Conservation (phyloP, 2,329 filamentous ascomycete species). For the Diaporthe amygdali region DNA sequence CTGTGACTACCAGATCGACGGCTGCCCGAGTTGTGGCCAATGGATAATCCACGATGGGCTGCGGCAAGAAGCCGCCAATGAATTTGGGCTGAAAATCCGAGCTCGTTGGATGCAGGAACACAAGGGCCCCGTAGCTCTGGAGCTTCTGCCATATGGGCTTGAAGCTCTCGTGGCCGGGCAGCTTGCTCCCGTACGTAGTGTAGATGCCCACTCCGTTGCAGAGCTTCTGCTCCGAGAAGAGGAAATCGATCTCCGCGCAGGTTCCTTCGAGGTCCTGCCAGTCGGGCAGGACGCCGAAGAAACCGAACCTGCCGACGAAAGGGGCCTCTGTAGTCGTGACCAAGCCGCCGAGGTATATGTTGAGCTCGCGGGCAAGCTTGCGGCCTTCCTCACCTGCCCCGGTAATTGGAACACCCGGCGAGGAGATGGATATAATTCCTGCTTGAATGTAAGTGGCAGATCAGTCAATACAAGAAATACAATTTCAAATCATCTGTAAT, state of each 20-base stretch:
- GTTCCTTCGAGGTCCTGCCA: slow-evolving; percentile 33
- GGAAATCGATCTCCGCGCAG: slow-evolving; percentile 30
- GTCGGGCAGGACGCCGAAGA: slow-evolving; percentile 33
- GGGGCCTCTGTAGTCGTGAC: slow-evolving; percentile 8
- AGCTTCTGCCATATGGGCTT: slow-evolving; percentile 33
- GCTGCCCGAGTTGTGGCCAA: slow-evolving; percentile 49
- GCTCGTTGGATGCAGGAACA: slow-evolving; percentile 33
- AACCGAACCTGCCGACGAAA: slow-evolving; percentile 27
- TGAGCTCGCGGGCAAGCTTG: slow-evolving; percentile 21
- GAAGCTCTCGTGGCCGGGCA: slow-evolving; percentile 31
- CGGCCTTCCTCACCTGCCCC: slow-evolving; percentile 22
- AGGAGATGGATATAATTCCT: slow-evolving; percentile 35
- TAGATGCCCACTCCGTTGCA: slow-evolving; percentile 31
- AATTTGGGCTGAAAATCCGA: slow-evolving; percentile 21
- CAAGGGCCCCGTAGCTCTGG: slow-evolving; percentile 30
- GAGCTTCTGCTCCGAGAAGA: slow-evolving; percentile 31
- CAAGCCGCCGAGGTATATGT: slow-evolving; percentile 18
- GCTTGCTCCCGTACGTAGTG: slow-evolving; percentile 31
- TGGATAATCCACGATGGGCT: slow-evolving; percentile 40
- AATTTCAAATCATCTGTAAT: background rate
- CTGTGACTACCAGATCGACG: slow-evolving; percentile 43
- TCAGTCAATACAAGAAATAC: background rate
- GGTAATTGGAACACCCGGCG: slow-evolving; percentile 23
- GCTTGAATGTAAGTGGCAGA: background rate
- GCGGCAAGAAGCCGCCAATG: slow-evolving; percentile 29